Conservation (phyloP, 495 filamentous ascomycete species). For the Penicillium nucicola region DNA sequence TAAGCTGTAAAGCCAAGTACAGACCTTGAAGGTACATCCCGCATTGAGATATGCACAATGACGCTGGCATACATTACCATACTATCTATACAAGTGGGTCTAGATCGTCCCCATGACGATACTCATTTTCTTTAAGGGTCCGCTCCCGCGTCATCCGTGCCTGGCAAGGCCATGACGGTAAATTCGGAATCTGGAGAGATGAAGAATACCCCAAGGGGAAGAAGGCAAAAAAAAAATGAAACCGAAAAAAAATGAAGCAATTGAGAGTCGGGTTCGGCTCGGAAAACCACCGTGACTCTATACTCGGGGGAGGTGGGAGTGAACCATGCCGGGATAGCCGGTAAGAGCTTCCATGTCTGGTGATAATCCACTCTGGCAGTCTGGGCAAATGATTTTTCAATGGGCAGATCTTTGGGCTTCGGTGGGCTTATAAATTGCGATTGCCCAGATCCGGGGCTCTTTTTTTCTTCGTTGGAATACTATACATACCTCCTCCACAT, state of each 20-base stretch:
- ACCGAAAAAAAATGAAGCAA: slow-evolving; percentile 5
- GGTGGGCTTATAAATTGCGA: slow-evolving; percentile 28
- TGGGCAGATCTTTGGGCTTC: neutral
- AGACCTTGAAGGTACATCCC: neutral
- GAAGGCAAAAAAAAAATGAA: slow-evolving; percentile 5
- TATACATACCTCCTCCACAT: neutral
- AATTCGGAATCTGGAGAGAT: neutral
- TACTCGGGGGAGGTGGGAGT: slow-evolving; percentile 8
- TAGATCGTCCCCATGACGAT: slow-evolving; percentile 30
- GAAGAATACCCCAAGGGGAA: neutral
- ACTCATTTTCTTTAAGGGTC: slow-evolving; percentile 20
- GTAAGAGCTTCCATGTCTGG: slow-evolving; percentile 22
- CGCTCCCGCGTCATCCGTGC: slow-evolving; percentile 24
- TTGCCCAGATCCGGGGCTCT: neutral
- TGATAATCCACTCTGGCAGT: slow-evolving; percentile 22
- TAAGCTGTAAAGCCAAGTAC: no score
- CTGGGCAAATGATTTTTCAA: slow-evolving; percentile 16
- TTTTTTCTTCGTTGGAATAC: neutral
- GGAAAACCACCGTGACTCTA: neutral
- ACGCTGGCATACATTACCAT: slow-evolving; percentile 2
- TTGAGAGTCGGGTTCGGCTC: slow-evolving; percentile 4
- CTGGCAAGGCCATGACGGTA: slow-evolving; percentile 3
- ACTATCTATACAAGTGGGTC: slow-evolving; percentile 15
- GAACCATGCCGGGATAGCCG: slow-evolving; percentile 25
- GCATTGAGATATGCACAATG: slow-evolving; percentile 13